Evolutionary conservation across 176 grass and related monocot genomes (phyloP).

Genomic region (Oryza australiensis): DNA sequence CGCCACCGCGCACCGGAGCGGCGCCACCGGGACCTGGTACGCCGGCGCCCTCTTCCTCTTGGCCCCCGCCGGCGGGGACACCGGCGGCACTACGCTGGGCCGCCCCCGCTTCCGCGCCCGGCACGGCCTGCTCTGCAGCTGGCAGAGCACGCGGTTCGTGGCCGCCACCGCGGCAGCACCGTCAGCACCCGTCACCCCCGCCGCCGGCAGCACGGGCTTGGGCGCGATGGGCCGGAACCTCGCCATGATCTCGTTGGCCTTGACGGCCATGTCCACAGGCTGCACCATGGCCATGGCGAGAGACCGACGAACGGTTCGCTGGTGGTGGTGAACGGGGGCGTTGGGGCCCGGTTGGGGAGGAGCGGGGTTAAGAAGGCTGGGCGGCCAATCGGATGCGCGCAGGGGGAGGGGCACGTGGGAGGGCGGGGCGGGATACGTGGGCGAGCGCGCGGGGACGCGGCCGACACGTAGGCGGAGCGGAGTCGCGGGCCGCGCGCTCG

Average conservation of each 20-base stretch:
- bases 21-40: conserved; percentile 24
- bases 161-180: neutral
- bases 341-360: neutral
- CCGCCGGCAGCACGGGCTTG: conserved; percentile 48
- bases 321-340: neutral
- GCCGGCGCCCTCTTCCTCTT: conserved; percentile 48
- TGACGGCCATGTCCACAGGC: conserved; percentile 68
- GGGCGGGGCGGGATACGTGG: conserved; percentile 72
- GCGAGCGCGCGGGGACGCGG: conserved; percentile 53
- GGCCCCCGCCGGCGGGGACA: neutral
- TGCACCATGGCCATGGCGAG: conserved; percentile 68
- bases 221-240: conserved; percentile 94
- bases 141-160: conserved; percentile 45
- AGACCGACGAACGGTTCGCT: neutral
- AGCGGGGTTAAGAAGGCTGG: conserved; percentile 49
- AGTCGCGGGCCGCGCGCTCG: conserved; percentile 33
- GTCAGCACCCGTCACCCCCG: conserved; percentile 1
- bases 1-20: conserved; percentile 37
- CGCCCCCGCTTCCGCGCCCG: conserved; percentile 69
- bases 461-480: conserved; percentile 64
- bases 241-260: conserved; percentile 93
- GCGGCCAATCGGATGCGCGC: conserved; percentile 76
- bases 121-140: conserved; percentile 66
- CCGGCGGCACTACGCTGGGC: conserved; percentile 18
- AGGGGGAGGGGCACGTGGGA: conserved; percentile 76